A percentile compares a stretch with the other conserved stretches of the same genome.
phyloP scores from a whole-genome alignment of 1,139 yeast genomes.

The Suhomyces terraborum region DNA sequence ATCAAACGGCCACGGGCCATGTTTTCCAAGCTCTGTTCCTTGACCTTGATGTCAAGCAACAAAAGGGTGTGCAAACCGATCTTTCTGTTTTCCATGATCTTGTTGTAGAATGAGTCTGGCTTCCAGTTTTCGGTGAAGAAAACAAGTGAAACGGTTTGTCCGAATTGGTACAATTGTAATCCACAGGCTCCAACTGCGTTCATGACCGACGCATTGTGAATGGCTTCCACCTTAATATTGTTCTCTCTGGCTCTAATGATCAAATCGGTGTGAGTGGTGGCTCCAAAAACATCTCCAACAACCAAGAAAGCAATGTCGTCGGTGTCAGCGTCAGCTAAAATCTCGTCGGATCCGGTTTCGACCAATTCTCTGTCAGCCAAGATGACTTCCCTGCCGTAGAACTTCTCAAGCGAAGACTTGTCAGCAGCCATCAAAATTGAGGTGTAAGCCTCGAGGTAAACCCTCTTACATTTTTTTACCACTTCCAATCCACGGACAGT shows the following conservation, averaged over 20 bases:
- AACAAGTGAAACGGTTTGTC: slow-evolving; percentile 93
- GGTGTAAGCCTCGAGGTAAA: slow-evolving; percentile 93
- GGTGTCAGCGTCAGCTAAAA: slow-evolving; percentile 70
- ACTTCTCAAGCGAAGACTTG: slow-evolving; percentile 64
- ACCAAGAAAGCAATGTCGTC: slow-evolving; percentile 92
- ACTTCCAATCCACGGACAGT: slow-evolving; percentile 92
- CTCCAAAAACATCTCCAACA: slow-evolving; percentile 98
- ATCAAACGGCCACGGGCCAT: slow-evolving; percentile 91
- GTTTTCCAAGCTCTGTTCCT: slow-evolving; percentile 93
- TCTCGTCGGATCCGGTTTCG: slow-evolving; percentile 83
- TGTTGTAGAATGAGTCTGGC: slow-evolving; percentile 92
- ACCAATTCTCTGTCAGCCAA: slow-evolving; percentile 95
- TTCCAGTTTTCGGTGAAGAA: slow-evolving; percentile 95
- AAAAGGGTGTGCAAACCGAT: slow-evolving; percentile 90
- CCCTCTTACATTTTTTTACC: slow-evolving; percentile 79
- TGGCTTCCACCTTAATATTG: slow-evolving; percentile 72
- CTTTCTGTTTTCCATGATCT: slow-evolving; percentile 83
- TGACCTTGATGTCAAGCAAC: slow-evolving; percentile 89
- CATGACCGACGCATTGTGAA: slow-evolving; percentile 97
- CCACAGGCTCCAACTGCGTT: slow-evolving; percentile 99
- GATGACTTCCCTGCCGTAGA: slow-evolving; percentile 81
- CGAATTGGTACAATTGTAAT: slow-evolving; percentile 89
- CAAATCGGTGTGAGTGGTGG: slow-evolving; percentile 95
- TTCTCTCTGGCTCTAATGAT: slow-evolving; percentile 87
- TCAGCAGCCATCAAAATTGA: slow-evolving; percentile 94